These are phyloP conservation scores for Fagus crenata DNA, from an alignment of 306 rosid species.

Conservation along the genomic window DNA sequence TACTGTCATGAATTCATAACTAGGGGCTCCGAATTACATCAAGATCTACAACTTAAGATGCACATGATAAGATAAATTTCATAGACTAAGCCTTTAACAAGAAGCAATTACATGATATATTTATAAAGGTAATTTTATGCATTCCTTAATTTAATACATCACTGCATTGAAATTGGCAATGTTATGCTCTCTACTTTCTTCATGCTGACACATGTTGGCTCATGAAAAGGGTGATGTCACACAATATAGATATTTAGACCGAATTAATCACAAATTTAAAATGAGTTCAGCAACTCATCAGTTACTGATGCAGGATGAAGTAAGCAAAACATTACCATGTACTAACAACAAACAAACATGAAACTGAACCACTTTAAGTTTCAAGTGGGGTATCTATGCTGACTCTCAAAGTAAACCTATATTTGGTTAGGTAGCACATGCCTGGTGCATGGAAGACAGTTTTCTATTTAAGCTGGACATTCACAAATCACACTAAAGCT, in stretches of 20 bases:
- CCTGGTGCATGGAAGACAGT: background rate
- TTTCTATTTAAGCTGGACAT: background rate
- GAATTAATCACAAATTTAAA: background rate
- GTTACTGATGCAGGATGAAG: background rate
- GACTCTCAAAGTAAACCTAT: background rate
- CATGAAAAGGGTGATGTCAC: background rate
- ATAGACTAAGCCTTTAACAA: background rate
- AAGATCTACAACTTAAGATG: background rate
- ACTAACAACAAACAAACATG: background rate
- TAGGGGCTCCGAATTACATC: background rate
- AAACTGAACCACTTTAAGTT: background rate
- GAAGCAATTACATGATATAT: background rate
- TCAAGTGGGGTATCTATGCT: background rate
- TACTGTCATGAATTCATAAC: background rate
- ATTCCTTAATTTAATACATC: background rate
- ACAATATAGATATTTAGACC: background rate
- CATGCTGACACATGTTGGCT: background rate
- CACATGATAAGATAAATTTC: background rate
- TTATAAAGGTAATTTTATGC: background rate
- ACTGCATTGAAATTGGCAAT: background rate
- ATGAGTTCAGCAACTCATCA: background rate
- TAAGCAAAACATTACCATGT: background rate
- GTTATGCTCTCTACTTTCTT: background rate
- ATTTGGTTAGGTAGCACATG: background rate
- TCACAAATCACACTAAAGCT: constrained; percentile 1